Evolutionary conservation across 352 stramenopile genomes (phyloP).

Genomic region (Saprolegnia diclina): DNA sequence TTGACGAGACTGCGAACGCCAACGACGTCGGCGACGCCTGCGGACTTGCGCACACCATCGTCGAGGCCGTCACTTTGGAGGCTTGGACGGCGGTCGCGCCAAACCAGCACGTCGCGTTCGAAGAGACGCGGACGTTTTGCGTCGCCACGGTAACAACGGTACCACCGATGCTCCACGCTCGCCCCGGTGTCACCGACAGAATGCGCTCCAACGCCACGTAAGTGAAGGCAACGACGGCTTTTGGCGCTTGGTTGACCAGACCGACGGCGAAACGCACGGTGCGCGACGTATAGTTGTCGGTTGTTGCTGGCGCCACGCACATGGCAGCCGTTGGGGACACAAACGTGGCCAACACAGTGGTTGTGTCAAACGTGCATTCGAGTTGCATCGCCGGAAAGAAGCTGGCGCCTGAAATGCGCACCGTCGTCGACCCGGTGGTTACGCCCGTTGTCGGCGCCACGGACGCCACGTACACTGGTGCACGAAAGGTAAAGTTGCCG

Average conservation of each 20-base stretch:
- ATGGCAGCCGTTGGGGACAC: conserved; percentile 12
- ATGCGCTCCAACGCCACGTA: conserved; percentile 47
- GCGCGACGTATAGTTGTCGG: neutral
- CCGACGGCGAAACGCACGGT: neutral
- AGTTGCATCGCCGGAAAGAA: conserved; percentile 24
- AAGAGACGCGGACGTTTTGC: conserved; percentile 34
- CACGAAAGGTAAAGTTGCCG: conserved; percentile 23
- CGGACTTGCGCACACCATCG: conserved; percentile 41
- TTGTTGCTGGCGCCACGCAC: conserved; percentile 24
- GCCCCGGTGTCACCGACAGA: conserved; percentile 31
- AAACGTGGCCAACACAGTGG: neutral
- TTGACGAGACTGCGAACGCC: neutral
- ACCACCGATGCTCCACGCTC: conserved; percentile 34
- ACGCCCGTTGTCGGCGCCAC: conserved; percentile 3
- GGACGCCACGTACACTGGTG: conserved; percentile 7
- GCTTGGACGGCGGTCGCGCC: conserved; percentile 28
- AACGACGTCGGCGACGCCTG: conserved; percentile 33
- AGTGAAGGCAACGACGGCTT: conserved; percentile 33
- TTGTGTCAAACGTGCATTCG: conserved; percentile 28
- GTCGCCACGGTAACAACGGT: conserved; percentile 37
- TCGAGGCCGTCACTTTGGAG: conserved; percentile 43
- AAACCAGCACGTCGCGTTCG: conserved; percentile 57
- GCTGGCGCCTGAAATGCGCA: conserved; percentile 26
- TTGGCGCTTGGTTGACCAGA: neutral
- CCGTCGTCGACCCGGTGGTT: conserved; percentile 1